Conservation (phyloP, 2,329 filamentous ascomycete genomes). For the Colletotrichum sp. region DNA sequence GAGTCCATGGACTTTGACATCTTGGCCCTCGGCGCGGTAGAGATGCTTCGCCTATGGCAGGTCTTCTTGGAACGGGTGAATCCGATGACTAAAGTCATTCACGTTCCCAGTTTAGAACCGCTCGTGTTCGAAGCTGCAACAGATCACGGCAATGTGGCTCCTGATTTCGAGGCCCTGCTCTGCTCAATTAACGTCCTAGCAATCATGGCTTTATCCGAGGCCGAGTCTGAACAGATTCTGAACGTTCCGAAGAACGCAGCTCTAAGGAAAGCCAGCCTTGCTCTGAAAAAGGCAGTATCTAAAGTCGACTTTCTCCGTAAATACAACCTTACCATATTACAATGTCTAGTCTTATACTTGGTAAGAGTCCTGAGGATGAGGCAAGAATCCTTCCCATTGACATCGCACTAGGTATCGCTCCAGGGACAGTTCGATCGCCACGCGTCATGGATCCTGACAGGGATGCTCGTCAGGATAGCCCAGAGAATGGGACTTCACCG, state of each 20-base stretch:
- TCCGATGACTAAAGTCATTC: constrained; percentile 73
- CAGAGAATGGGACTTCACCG: constrained; percentile 71
- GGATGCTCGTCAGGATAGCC: constrained; percentile 65
- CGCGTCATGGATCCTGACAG: constrained; percentile 64
- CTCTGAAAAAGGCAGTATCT: constrained; percentile 53
- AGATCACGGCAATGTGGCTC: constrained; percentile 19
- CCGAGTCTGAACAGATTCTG: constrained; percentile 60
- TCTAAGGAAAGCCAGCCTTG: constrained; percentile 54
- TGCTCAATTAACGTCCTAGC: constrained; percentile 67
- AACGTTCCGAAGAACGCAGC: constrained; percentile 53
- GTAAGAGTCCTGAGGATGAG: constrained; percentile 56
- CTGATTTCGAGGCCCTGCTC: constrained; percentile 59
- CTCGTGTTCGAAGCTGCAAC: constrained; percentile 33
- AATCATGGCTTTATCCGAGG: constrained; percentile 61
- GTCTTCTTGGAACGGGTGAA: constrained; percentile 76
- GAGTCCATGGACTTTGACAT: constrained; percentile 9
- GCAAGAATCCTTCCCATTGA: constrained; percentile 35
- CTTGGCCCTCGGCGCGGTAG: background rate
- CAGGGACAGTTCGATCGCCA: constrained; percentile 64
- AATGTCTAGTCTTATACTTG: constrained; percentile 65
- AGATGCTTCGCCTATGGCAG: constrained; percentile 70
- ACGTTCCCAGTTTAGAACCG: constrained; percentile 63
- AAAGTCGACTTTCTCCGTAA: constrained; percentile 62
- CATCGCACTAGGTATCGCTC: constrained; percentile 50
- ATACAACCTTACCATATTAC: constrained; percentile 61